Percentiles rank a stretch among this genome's conserved stretches.
Conservation (phyloP, 495 filamentous ascomycete genomes). For the Hyphodiscus hymeniophilus region DNA sequence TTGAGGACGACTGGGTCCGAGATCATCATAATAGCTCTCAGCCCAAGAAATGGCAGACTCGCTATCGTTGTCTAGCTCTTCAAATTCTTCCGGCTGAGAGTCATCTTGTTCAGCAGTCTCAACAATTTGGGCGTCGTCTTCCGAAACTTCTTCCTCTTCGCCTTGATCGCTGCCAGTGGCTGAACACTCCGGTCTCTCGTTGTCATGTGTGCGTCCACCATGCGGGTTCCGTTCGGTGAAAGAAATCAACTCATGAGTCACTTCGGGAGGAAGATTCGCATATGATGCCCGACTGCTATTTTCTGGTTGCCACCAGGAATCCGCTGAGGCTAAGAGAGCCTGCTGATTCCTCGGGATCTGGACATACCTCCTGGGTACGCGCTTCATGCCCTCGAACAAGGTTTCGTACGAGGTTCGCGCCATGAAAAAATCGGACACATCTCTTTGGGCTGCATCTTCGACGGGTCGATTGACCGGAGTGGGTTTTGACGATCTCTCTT, state of each 20-base stretch:
- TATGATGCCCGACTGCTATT: constrained; percentile 10
- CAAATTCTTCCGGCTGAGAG: too few species aligned
- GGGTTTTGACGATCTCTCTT: background rate
- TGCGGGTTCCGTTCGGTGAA: constrained; percentile 6
- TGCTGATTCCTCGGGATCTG: constrained; percentile 53
- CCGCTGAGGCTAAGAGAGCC: constrained; percentile 41
- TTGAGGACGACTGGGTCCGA: too few species aligned
- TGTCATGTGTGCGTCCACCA: background rate
- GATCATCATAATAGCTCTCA: too few species aligned
- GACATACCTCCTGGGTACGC: constrained; percentile 38
- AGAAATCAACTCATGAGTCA: constrained; percentile 28
- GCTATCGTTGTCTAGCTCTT: too few species aligned
- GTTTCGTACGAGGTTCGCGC: constrained; percentile 10
- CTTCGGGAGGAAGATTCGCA: constrained; percentile 31
- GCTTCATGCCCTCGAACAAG: constrained; percentile 26
- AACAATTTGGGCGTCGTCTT: background rate
- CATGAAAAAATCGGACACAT: background rate
- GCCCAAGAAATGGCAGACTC: too few species aligned
- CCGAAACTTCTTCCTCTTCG: background rate
- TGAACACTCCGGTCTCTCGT: background rate
- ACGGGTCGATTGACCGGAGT: background rate
- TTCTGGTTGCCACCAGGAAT: constrained; percentile 30
- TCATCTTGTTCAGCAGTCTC: too few species aligned
- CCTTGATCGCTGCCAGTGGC: background rate
- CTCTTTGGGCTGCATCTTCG: background rate